These are phyloP conservation scores for Trichoderma cornu-damae DNA, from an alignment of 2,329 filamentous ascomycete genomes.

Conservation along the genomic window DNA sequence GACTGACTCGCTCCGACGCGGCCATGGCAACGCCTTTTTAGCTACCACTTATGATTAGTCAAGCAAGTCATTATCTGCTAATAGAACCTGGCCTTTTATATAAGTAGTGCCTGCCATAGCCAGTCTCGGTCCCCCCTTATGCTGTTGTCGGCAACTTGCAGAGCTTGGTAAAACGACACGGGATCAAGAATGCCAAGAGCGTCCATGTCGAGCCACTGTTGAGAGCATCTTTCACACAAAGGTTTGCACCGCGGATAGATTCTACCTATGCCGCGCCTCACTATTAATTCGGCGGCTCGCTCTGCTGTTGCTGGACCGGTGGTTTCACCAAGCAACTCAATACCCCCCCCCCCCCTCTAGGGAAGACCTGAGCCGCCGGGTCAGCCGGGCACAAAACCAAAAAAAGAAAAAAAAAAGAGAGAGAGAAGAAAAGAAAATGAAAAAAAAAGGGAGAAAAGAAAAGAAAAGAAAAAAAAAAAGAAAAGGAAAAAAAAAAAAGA, in stretches of 20 bases:
- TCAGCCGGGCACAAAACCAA: no score
- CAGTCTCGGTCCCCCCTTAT: no score
- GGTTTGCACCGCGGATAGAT: background rate
- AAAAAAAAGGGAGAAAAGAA: no score
- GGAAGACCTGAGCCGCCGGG: background rate
- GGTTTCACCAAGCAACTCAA: background rate
- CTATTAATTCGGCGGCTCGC: background rate
- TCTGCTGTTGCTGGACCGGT: background rate
- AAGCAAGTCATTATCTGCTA: no score
- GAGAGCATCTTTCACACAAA: no score
- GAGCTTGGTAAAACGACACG: background rate
- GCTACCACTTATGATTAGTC: no score
- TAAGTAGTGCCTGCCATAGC: no score
- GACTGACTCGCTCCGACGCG: background rate
- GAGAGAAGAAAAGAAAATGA: no score
- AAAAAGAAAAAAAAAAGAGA: no score
- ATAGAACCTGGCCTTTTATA: no score
- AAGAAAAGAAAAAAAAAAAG: background rate
- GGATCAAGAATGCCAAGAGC: background rate
- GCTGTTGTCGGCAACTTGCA: conserved; percentile 2
- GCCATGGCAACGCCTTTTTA: background rate
- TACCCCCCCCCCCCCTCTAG: no score
- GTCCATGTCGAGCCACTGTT: background rate
- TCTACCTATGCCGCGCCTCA: no score
- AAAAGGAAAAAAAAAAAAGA: background rate